Percentiles rank a stretch among this genome's conserved stretches.
Evolutionary conservation across 2,329 filamentous ascomycete genomes (phyloP).

Genomic region (Pseudogymnoascus sp.): DNA sequence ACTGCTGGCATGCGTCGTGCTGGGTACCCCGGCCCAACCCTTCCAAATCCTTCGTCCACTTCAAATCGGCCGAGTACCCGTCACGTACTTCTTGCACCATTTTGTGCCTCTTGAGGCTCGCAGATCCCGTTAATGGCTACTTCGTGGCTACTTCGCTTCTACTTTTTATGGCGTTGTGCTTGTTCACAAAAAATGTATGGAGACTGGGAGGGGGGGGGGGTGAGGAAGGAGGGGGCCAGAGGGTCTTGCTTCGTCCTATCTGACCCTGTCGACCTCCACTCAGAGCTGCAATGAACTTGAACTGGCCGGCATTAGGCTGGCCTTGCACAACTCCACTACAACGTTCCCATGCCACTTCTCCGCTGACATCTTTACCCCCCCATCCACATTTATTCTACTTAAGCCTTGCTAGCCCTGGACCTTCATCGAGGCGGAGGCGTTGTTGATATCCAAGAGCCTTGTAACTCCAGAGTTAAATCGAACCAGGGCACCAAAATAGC

Average conservation of each 20-base stretch:
- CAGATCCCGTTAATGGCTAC: neutral
- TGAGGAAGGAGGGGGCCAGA: neutral
- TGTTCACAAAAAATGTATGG: neutral
- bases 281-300: neutral
- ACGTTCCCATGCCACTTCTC: constrained; percentile 7
- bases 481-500: constrained; percentile 9
- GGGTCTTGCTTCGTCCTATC: constrained; percentile 4
- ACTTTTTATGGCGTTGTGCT: neutral
- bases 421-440: constrained; percentile 5
- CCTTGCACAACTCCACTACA: constrained; percentile 4
- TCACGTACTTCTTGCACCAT: neutral
- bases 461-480: constrained; percentile 4
- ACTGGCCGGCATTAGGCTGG: neutral
- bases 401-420: constrained; percentile 7
- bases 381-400: constrained; percentile 8
- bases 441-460: constrained; percentile 4
- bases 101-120: neutral
- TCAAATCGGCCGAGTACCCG: neutral
- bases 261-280: constrained; percentile 4
- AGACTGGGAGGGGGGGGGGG: neutral
- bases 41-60: neutral
- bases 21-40: neutral
- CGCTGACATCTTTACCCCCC: constrained; percentile 4
- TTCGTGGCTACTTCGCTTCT: neutral
- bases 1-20: neutral